These are phyloP conservation scores for Xeromyces bisporus DNA, from an alignment of 495 filamentous ascomycete species.

Conservation along the genomic window DNA sequence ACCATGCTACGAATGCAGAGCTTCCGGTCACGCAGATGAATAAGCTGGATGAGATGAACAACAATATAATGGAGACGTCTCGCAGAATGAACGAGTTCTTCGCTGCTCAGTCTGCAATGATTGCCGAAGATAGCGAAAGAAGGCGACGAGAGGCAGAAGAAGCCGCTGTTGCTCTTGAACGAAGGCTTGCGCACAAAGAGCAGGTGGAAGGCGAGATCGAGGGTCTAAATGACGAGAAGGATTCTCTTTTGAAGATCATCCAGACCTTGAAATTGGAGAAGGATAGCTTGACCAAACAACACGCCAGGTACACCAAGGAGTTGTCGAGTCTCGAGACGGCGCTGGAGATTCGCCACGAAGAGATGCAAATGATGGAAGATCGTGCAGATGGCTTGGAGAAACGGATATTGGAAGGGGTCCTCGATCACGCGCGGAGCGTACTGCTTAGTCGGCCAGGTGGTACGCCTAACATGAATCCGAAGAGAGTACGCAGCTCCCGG, in stretches of 20 bases:
- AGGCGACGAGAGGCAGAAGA: slow-evolving; percentile 72
- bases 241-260: slow-evolving; percentile 40
- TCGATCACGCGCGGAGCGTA: slow-evolving; percentile 81
- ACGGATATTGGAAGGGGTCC: slow-evolving; percentile 81
- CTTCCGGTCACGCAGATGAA: slow-evolving; percentile 44
- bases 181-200: slow-evolving; percentile 58
- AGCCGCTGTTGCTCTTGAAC: slow-evolving; percentile 62
- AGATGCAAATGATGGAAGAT: slow-evolving; percentile 74
- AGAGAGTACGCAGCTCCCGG: slow-evolving; percentile 45
- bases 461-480: slow-evolving; percentile 46
- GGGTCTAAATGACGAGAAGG: slow-evolving; percentile 46
- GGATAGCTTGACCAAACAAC: slow-evolving; percentile 54
- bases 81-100: slow-evolving; percentile 77
- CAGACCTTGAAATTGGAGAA: slow-evolving; percentile 46
- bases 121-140: slow-evolving; percentile 61
- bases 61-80: slow-evolving; percentile 74
- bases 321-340: slow-evolving; percentile 80
- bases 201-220: slow-evolving; percentile 57
- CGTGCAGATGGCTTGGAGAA: slow-evolving; percentile 78
- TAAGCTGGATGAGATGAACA: slow-evolving; percentile 75
- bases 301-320: slow-evolving; percentile 60
- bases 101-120: slow-evolving; percentile 55
- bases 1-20: slow-evolving; percentile 16
- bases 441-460: slow-evolving; percentile 43
- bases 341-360: slow-evolving; percentile 70